These are phyloP conservation scores for Tubosaeta sp. DNA, from an alignment of 768 basidiomycete genomes.

Conservation along the genomic window DNA sequence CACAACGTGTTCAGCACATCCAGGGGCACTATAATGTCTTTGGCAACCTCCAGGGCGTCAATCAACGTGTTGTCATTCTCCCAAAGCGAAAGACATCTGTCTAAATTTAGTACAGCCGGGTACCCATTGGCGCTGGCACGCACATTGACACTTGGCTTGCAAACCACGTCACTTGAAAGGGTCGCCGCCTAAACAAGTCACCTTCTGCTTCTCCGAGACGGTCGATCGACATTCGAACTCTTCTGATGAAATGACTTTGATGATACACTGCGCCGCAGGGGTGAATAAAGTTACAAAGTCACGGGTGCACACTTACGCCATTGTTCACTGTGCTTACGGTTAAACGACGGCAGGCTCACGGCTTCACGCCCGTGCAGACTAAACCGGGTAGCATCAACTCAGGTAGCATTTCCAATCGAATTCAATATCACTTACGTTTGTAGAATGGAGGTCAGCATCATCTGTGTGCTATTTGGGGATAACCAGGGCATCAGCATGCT, in stretches of 20 bases:
- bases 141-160: constrained; percentile 62
- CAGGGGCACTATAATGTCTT: constrained; percentile 56
- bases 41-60: constrained; percentile 62
- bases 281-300: background rate
- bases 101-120: background rate
- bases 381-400: constrained; percentile 20
- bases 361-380: constrained; percentile 52
- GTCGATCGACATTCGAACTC: constrained; percentile 51
- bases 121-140: constrained; percentile 14
- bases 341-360: constrained; percentile 52
- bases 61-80: constrained; percentile 53
- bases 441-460: constrained; percentile 58
- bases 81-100: constrained; percentile 65
- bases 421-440: constrained; percentile 49
- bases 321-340: constrained; percentile 67
- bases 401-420: background rate
- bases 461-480: constrained; percentile 46
- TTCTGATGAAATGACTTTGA: constrained; percentile 61
- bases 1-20: constrained; percentile 69
- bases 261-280: constrained; percentile 49
- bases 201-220: constrained; percentile 48
- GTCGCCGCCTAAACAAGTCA: constrained; percentile 59
- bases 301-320: constrained; percentile 56
- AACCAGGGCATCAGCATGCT: constrained; percentile 14
- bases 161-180: constrained; percentile 71